Base-by-base conservation (phyloP, 2,329 filamentous ascomycete species). In the Penicillium vulpinum region DNA sequence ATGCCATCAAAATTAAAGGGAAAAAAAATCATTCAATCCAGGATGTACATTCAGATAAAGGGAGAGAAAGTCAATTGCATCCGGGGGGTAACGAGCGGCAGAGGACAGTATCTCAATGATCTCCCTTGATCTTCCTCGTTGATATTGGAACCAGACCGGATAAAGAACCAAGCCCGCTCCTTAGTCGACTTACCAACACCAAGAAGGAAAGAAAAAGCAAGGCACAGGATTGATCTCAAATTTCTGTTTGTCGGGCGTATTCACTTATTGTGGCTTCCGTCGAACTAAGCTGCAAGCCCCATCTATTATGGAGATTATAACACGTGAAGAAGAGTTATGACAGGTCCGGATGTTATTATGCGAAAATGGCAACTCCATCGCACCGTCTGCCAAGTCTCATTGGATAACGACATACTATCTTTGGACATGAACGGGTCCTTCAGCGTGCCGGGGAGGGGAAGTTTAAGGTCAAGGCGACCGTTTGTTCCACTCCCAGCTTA, bases 91-190 rank as follows among this genome's bases (percentile, higher is more conserved):
- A n/a, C 18, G 39, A 58, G 46, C 22, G 39, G 24, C 24, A 56
- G 36, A 51, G 26, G 41, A 38, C 33, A 57, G 41, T 45, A 56
- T 56, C 43, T 53, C 43, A 39, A 36, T 57, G 41, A 18, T 13
- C 22, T 51, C 47, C 54, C 41, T 54, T 41, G 36, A 36, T 26
- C 28, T 24, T 38, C n/a, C 39, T 49, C 58, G 28, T 64, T 67
- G 43, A 49, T 58, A 65, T 65, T 66, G 47, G 62, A 61, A 66
- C 61, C 57, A 60, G 63, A 13, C 57, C 54, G 52, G 51, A 64
- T 61, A 63, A 65, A 65, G 62, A 62, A 61, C 31, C 54, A 40
- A 52, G 48, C 44, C 48, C 41, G 38, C 22, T 21, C 45, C 41
- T 50, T 48, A 35, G 64, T 63, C 56, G 47, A 59, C 43, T 63